Evolutionary conservation across 2,329 filamentous ascomycete genomes (phyloP), one percentile per base, ranked within the genome.

Genomic region (Fusarium sp.): DNA sequence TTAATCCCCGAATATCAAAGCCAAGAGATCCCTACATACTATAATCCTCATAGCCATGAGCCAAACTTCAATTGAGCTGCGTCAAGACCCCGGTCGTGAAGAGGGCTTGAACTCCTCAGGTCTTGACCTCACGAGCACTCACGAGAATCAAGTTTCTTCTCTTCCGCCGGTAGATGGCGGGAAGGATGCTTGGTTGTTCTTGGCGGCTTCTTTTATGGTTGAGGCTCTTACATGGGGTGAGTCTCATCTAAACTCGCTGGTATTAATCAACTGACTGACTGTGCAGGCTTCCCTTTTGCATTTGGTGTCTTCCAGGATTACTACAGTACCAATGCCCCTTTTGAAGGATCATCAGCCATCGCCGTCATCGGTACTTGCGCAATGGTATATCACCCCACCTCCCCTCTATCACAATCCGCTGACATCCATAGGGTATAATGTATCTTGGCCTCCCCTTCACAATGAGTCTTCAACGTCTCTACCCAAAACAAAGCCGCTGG

Each of bases 241-340:
- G 64, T 46, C 3, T 1, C 1, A 10, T 23, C 0, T 16, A 1
- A 2, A 2, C 1, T 7, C 37, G 8, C 12, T 6, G 4, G 10
- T 5, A 10, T 23, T 19, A 19, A 6, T 10, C 10, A 4, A 9
- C 11, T 57, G 4, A 9, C 11, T 60, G 4, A 67, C 2, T 7
- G 1, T 33, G 0, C 44, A 92, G 90, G 91, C 5, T 92, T 93
- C 63, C 88, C 90, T 0, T 90, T 90, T 62, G 86, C 90, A 0
- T 94, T 91, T 77, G 92, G 91, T 46, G 86, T 94, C 29, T 93
- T 94, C 76, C 90, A 93, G 73, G 86, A 91, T 57, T 91, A 92
- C 79, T 93, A 93, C 78, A 86, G 84, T 39, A 86, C 83, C 4
- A 85, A 90, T 64, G 84, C 84, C 9, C 87, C 88, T 3, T 93